These are phyloP conservation scores for Aureobasidium sp. DNA, from an alignment of 2,329 filamentous ascomycete species.

Conservation along the genomic window DNA sequence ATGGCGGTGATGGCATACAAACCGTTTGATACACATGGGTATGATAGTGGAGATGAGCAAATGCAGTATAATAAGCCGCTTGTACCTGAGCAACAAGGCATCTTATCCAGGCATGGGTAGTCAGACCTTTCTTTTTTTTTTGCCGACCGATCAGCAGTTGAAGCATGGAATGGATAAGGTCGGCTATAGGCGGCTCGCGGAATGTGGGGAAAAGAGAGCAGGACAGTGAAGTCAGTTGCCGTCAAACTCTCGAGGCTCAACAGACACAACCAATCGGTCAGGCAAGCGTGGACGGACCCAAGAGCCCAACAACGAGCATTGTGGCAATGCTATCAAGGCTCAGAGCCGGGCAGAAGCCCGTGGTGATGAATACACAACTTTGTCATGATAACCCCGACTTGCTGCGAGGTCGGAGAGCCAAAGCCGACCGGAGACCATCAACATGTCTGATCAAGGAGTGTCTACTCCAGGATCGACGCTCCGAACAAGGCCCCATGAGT, in stretches of 20 bases:
- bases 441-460: background rate
- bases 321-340: background rate
- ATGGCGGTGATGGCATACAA: background rate
- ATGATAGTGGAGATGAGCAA: background rate
- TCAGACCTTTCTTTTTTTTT: background rate
- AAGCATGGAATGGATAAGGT: background rate
- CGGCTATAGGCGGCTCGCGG: constrained; percentile 7
- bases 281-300: background rate
- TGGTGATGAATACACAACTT: background rate
- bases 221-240: background rate
- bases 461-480: background rate
- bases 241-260: background rate
- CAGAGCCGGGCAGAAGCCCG: background rate
- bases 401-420: constrained; percentile 3
- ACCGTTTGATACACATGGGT: background rate
- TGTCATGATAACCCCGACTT: background rate
- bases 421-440: background rate
- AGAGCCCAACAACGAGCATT: background rate
- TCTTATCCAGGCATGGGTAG: no score
- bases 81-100: background rate
- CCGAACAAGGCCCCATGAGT: background rate
- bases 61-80: background rate
- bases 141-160: background rate
- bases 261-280: background rate
- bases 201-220: background rate